Evolutionary conservation across 2,329 filamentous ascomycete genomes (phyloP).

Genomic region (Talaromyces sp.): DNA sequence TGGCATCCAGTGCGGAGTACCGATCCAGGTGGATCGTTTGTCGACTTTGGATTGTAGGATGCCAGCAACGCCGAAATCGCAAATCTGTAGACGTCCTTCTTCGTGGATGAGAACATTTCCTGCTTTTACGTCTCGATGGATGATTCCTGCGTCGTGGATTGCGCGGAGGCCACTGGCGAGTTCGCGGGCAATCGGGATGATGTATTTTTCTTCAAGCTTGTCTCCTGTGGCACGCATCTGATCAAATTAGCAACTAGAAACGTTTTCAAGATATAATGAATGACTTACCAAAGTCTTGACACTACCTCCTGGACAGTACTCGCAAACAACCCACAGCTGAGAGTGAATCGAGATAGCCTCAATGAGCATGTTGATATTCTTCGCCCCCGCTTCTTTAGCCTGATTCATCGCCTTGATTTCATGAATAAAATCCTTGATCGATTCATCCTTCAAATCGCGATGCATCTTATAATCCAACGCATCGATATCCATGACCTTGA

Average conservation of each 20-base stretch:
- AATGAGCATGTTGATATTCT: slow-evolving; percentile 64
- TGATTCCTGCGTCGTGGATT: slow-evolving; percentile 64
- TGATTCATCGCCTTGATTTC: slow-evolving; percentile 64
- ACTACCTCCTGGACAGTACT: slow-evolving; percentile 66
- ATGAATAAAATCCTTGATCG: slow-evolving; percentile 57
- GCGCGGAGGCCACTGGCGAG: slow-evolving; percentile 61
- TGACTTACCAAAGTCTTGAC: slow-evolving; percentile 60
- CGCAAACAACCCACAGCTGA: slow-evolving; percentile 65
- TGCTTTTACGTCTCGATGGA: slow-evolving; percentile 65
- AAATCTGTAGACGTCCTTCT: slow-evolving; percentile 61
- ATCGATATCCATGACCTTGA: slow-evolving; percentile 54
- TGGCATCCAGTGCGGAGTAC: slow-evolving; percentile 67
- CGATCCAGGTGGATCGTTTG: slow-evolving; percentile 65
- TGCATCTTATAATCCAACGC: slow-evolving; percentile 48
- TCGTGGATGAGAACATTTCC: slow-evolving; percentile 65
- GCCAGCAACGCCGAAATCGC: slow-evolving; percentile 66
- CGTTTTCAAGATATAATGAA: background rate
- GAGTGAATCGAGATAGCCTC: slow-evolving; percentile 64
- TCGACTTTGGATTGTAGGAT: slow-evolving; percentile 59
- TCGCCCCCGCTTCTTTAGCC: slow-evolving; percentile 60
- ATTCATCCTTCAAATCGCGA: slow-evolving; percentile 49
- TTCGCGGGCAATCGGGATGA: slow-evolving; percentile 64
- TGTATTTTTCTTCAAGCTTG: slow-evolving; percentile 59
- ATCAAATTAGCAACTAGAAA: background rate
- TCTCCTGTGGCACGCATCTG: slow-evolving; percentile 52